Evolutionary conservation across 768 basidiomycete species (phyloP).

Genomic region (Gloeophyllum trabeum): DNA sequence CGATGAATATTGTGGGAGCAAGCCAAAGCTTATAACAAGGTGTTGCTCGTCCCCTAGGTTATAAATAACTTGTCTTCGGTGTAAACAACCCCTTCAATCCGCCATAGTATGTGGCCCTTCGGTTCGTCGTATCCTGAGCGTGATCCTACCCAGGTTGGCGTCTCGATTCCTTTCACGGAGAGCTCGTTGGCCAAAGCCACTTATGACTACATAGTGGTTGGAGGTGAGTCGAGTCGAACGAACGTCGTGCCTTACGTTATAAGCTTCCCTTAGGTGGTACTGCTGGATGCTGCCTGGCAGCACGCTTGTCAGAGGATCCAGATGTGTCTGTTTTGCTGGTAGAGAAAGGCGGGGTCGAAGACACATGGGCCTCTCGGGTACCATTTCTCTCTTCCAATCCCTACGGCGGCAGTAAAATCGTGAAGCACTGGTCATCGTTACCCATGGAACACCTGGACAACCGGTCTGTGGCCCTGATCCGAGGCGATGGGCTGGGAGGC

Average conservation of each 20-base stretch:
- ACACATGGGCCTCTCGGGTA: slow-evolving; percentile 16
- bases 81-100: too few relatives aligned
- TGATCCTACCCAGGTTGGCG: neutral
- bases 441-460: slow-evolving; percentile 5
- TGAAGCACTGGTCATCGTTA: slow-evolving; percentile 7
- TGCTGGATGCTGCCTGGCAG: slow-evolving; percentile 25
- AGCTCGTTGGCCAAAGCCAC: too few relatives aligned
- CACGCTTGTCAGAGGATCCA: slow-evolving; percentile 21
- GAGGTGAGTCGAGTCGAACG: slow-evolving; percentile 5
- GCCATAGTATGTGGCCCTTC: neutral
- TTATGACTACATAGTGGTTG: slow-evolving; percentile 17
- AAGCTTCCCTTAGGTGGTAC: slow-evolving; percentile 18
- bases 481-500: slow-evolving; percentile 31
- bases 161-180: neutral
- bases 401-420: slow-evolving; percentile 13
- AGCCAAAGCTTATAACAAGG: too few relatives aligned
- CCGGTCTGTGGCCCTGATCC: slow-evolving; percentile 11
- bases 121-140: neutral
- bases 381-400: slow-evolving; percentile 21
- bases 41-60: too few relatives aligned
- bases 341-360: slow-evolving; percentile 14
- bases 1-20: too few relatives aligned
- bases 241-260: neutral
- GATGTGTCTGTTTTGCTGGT: slow-evolving; percentile 21
- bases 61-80: too few relatives aligned